phyloP scores from a whole-genome alignment of 1,284 basidiomycete species.

The Vanrija pseudolonga region DNA sequence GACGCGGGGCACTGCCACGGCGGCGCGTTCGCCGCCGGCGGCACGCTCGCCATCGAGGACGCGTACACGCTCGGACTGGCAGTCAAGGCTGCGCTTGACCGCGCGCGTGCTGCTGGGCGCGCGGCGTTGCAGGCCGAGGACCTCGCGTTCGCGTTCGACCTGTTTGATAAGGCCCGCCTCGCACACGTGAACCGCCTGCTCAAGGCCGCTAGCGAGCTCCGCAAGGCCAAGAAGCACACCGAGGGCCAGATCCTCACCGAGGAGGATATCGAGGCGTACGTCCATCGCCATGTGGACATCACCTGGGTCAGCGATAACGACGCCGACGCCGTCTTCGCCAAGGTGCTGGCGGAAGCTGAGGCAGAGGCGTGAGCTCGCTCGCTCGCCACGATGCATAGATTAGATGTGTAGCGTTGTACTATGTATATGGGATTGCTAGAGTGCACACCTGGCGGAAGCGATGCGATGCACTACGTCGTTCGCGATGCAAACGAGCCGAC shows the following conservation, averaged over 20 bases:
- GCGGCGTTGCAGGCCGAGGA: neutral
- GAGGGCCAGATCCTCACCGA: neutral
- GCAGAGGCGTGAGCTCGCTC: too few relatives aligned
- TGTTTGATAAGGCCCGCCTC: slow-evolving; percentile 1
- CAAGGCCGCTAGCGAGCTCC: neutral
- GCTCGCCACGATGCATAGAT: too few relatives aligned
- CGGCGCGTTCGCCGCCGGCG: slow-evolving; percentile 17
- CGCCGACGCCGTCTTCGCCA: slow-evolving; percentile 1
- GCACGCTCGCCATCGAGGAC: slow-evolving; percentile 16
- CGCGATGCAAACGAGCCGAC: too few relatives aligned
- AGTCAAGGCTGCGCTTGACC: neutral
- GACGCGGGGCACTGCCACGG: slow-evolving; percentile 19
- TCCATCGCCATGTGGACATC: neutral
- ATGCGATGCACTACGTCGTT: too few relatives aligned
- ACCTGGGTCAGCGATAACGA: slow-evolving; percentile 9
- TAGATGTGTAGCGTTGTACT: too few relatives aligned
- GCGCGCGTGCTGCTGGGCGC: neutral
- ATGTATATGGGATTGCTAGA: too few relatives aligned
- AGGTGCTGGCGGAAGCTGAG: neutral
- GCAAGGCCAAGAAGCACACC: neutral
- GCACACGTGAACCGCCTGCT: slow-evolving; percentile 4
- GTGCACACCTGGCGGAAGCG: too few relatives aligned
- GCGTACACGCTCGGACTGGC: slow-evolving; percentile 12
- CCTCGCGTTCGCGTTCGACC: neutral
- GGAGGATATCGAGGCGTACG: slow-evolving; percentile 1